Conservation (phyloP, 2,329 filamentous ascomycete species). For the Aureobasidium pullulans region DNA sequence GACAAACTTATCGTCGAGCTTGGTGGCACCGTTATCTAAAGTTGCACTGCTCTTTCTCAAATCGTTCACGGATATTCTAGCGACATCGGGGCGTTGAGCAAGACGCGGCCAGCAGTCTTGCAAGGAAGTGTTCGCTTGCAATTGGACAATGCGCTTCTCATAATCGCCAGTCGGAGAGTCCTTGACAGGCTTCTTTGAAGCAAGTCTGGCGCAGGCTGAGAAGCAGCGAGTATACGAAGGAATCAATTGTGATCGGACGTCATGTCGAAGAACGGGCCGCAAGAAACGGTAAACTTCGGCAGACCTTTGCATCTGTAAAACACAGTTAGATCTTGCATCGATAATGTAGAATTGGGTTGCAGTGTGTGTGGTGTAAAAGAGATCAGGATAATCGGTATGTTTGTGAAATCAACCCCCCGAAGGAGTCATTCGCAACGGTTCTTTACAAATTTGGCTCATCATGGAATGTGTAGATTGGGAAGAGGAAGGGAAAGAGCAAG, state of each 20-base stretch:
- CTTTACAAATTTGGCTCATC: conserved; percentile 33
- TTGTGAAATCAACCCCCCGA: conserved; percentile 45
- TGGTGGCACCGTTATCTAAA: conserved; percentile 5
- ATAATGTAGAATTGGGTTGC: conserved; percentile 35
- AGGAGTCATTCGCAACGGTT: conserved; percentile 64
- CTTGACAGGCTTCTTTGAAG: conserved; percentile 14
- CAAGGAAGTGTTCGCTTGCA: conserved; percentile 43
- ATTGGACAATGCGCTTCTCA: conserved; percentile 47
- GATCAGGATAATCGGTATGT: conserved; percentile 30
- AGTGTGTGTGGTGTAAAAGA: conserved; percentile 2
- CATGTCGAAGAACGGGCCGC: conserved; percentile 47
- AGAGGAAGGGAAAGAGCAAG: background rate
- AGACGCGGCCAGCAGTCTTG: conserved; percentile 51
- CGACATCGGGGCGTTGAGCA: conserved; percentile 17
- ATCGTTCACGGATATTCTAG: conserved; percentile 19
- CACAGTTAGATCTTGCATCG: conserved; percentile 3
- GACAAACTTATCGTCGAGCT: background rate
- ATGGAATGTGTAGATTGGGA: background rate
- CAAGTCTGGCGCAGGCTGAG: conserved; percentile 23
- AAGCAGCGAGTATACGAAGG: conserved; percentile 46
- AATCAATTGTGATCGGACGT: conserved; percentile 29
- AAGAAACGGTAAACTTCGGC: conserved; percentile 44
- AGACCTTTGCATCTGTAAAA: conserved; percentile 37
- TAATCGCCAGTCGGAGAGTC: conserved; percentile 31
- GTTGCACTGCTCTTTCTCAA: conserved; percentile 3